Base-by-base conservation (phyloP, 1,284 basidiomycete genomes). In the Porogramme epimiltina region DNA sequence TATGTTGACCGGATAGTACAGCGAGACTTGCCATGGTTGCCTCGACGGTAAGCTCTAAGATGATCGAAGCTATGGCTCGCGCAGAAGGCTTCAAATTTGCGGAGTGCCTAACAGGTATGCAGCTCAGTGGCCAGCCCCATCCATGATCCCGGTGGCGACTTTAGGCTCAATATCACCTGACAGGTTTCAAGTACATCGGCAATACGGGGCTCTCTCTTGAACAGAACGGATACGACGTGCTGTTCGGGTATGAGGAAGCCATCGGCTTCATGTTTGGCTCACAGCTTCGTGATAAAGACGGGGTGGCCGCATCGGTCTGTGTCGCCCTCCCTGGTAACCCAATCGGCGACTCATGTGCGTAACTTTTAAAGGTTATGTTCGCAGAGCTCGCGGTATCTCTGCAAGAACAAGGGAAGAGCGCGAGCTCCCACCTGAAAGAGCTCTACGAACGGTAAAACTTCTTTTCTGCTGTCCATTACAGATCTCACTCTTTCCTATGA, bases 171-270 rank as follows among this genome's bases (percentile, higher is more conserved):
- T 16, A 22, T 6, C 26, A 20, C 38, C 42, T 4, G 6, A 9
- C 52, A 90, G 89, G 89, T 1, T 92, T 92, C 70, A 92, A 91
- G 66, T 91, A 82, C 66, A 91, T 94, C 45, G 91, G 91, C 10
- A 94, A 94, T 63, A 85, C 82, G 4, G 89, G 87, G 2, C 70
- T 91, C 23, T 71, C 77, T 42, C 75, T 93, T 10, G 83, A 80
- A 18, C 64, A 70, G 37, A 70, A 84, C 43, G 91, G 90, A 0
- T 91, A 80, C 62, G 79, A 85, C 23, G 89, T 91, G 9, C 81
- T 80, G 0, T 93, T 93, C 66, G 90, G 86, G 8, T 94, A 94
- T 61, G 91, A 94, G 67, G 91, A 94, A 68, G 92, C 92, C 0
- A 92, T 94, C 49, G 89, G 91, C 1, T 94, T 81, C 63, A 92